Base-by-base conservation (phyloP, 2,329 filamentous ascomycete species). In the Lachnellula arida region DNA sequence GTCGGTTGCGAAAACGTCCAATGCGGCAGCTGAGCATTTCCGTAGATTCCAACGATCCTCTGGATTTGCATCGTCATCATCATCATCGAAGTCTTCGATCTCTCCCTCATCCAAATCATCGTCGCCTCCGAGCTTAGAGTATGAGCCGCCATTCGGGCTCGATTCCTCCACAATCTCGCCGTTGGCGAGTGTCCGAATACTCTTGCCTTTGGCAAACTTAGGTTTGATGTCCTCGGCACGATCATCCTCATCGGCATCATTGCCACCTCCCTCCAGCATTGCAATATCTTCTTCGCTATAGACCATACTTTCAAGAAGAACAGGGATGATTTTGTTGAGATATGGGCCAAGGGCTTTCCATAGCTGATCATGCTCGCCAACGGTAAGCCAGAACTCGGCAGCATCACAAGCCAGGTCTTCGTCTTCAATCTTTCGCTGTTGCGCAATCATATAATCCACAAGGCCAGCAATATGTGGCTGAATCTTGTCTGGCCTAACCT, bases 311-410 rank as follows among this genome's bases (percentile, higher is more conserved):
- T 94, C 85, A 7, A 99, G 81, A 51, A 99, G 76, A 1, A 97
- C 88, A 0, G 94, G 94, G 32, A 99, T 87, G 61, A 97, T 93
- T 71, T 89, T 89, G 62, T 81, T 74, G 54, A 97, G 82, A 68
- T 89, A 89, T 0, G 91, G 91, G 8, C 81, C 85, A 46, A 99
- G 77, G 0, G 84, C 81, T 63, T 85, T 81, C 76, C 90, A 91
- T 52, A 97, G 76, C 57, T 87, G 82, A 43, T 89, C 82, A 69
- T 96, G 90, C 70, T 97, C 94, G 58, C 91, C 92, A 19, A 96
- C 86, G 40, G 91, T 91, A 46, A 99, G 82, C 91, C 95, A 99
- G 70, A 99, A 99, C 72, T 99, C 94, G 5, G 94, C 91, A 8
- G 94, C 94, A 70, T 99, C 94, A 62, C 95, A 86, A 39, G 93